These are phyloP conservation scores for Lactarius deliciosus DNA, from an alignment of 768 basidiomycete species.

Conservation along the genomic window DNA sequence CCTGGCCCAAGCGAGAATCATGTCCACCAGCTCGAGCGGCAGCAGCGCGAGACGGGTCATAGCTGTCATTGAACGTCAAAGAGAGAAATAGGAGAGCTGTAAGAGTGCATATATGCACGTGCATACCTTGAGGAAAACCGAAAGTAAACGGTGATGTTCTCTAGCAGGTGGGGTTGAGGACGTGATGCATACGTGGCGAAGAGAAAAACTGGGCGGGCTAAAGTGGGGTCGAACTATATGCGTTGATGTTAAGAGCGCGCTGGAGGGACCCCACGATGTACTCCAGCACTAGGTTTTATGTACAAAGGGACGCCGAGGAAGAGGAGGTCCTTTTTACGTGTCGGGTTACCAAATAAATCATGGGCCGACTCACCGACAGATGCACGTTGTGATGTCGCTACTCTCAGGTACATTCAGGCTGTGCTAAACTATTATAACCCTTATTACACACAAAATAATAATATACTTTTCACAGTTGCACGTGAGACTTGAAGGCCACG, in stretches of 20 bases:
- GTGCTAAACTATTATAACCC: too few relatives aligned
- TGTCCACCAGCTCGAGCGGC: conserved; percentile 22
- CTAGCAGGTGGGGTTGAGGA: not conserved
- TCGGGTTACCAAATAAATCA: conserved; percentile 11
- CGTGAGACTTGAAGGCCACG: not conserved
- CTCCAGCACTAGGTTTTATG: not conserved
- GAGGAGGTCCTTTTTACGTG: conserved; percentile 9
- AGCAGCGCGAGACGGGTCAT: conserved; percentile 9
- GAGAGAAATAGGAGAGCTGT: not conserved
- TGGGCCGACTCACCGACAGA: not conserved
- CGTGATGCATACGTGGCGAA: not conserved
- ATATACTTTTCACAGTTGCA: not conserved
- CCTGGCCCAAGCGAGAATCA: conserved; percentile 23
- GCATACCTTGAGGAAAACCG: conserved; percentile 5
- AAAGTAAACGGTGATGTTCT: not conserved
- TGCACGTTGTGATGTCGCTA: not conserved
- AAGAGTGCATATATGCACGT: conserved; percentile 5
- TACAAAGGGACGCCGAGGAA: not conserved
- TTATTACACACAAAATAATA: not conserved
- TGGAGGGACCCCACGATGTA: not conserved
- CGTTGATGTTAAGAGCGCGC: not conserved
- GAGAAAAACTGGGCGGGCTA: not conserved
- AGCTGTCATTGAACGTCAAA: not conserved
- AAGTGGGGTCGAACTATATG: not conserved
- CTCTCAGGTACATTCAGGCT: not conserved